Base-by-base conservation (phyloP, 2,329 filamentous ascomycete species). In the Exophiala lecanii-corni region DNA sequence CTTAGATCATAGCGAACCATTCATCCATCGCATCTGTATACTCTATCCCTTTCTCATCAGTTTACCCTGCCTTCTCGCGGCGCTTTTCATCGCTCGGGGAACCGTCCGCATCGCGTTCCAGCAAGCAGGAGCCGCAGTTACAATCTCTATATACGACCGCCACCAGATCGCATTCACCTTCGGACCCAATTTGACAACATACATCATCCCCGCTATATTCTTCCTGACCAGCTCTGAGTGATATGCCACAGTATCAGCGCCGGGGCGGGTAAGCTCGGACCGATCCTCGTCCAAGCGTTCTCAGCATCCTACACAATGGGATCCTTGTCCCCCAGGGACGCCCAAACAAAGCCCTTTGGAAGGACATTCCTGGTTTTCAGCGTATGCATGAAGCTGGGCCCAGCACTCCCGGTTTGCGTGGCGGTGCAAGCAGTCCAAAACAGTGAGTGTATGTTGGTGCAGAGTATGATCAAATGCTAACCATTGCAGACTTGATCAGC, bases 191-290 rank as follows among this genome's bases (percentile, higher is more conserved):
- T 62, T 61, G 50, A 66, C 66, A 25, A 68, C 62, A 5, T 66
- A 66, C 44, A 68, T 71, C 54, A 71, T 77, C 26, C 71, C 74
- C n/a, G 73, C 73, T 9, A 74, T 77, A 49, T 66, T 75, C 39
- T 78, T 77, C 49, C 75, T 75, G 3, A 78, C 74, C 0, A 64
- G 70, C n/a, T 77, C 53, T 67, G 74, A 13, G 73, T 67, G 39
- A 73, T 70, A 1, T 73, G 69, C 46, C 72, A 78, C 54, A 74
- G 74, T 13, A 68, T 78, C 46, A 67, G 69, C 19, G 75, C 75
- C n/a, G 74, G 66, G 1, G 57, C 65, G 1, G 75, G 75, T 3
- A 78, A 78, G 54, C 57, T 78, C 1, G 74, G 74, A 13, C 72
- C 73, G 2, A 64, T 69, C 38, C 56, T 67, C 10, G 63, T 68